Evolutionary conservation across 2,329 filamentous ascomycete genomes (phyloP), one percentile per base, ranked within the genome.

Genomic region (Fusarium sp.): DNA sequence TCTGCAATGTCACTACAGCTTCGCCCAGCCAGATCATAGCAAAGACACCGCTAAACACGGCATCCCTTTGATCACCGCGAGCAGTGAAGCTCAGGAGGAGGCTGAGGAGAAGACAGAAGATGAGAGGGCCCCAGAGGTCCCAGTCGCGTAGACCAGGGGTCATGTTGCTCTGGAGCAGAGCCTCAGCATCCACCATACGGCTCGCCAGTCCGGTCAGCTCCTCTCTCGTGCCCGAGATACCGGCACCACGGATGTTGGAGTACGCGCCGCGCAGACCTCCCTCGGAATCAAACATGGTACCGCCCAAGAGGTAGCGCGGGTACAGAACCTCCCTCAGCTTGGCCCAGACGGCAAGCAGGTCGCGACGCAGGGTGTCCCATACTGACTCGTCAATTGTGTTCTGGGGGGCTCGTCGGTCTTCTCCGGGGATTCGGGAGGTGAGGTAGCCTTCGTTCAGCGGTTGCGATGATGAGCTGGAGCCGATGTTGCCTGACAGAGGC

Each of bases 281-380:
- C 6, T 86, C 84, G 47, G 82, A 83, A 70, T 91, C 89, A 65
- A 91, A 88, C 89, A 92, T 91, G 68, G 88, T 90, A 33, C 91
- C 91, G 38, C 90, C 90, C 27, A 99, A 92, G 58, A 99, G 89
- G 85, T 98, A 98, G 80, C 95, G 95, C 20, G 97, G 97, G 84
- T 95, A 99, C 70, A 99, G 90, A 42, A 99, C 97, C 87, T 98
- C 96, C 83, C 94, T 92, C 92, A 99, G 95, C 88, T 99, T 99
- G 85, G 94, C 94, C 96, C 97, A 98, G 38, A 98, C 95, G 29
- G 95, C 97, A 9, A 96, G 85, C 75, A 99, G 86, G 83, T 99
- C 97, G 76, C 97, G 93, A 62, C 94, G 94, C 70, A 99, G 87
- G n/a, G 97, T 99, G 50, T 96, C 94, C 97, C 97, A 99, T 45